These are phyloP conservation scores for Wickerhamiella cacticola DNA, from an alignment of 805 yeast genomes.

Conservation along the genomic window DNA sequence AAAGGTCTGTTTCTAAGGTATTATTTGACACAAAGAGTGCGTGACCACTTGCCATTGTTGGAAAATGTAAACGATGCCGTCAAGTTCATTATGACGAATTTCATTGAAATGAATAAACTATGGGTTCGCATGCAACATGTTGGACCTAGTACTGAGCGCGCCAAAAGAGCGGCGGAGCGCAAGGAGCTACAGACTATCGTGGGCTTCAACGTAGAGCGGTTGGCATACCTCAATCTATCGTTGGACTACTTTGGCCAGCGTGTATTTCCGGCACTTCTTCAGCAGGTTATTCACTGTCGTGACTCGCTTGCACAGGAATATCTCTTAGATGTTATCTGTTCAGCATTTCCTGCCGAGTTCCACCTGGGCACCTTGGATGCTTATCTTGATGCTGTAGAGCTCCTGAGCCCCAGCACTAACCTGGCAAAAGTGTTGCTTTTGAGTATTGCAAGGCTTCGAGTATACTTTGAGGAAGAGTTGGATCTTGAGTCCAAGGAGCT, in stretches of 20 bases:
- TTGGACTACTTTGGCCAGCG: constrained; percentile 33
- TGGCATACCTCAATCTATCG: constrained; percentile 75
- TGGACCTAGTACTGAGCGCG: constrained; percentile 77
- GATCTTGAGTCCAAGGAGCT: constrained; percentile 14
- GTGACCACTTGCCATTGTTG: constrained; percentile 42
- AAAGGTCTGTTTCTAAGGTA: constrained; percentile 84
- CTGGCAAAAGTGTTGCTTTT: constrained; percentile 54
- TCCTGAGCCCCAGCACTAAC: constrained; percentile 59
- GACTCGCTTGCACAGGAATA: constrained; percentile 90
- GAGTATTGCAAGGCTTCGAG: constrained; percentile 46
- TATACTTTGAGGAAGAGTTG: constrained; percentile 13
- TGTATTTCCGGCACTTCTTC: constrained; percentile 68
- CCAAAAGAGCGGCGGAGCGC: constrained; percentile 63
- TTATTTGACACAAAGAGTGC: constrained; percentile 73
- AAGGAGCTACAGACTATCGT: constrained; percentile 82
- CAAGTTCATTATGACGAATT: constrained; percentile 69
- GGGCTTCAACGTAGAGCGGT: constrained; percentile 81
- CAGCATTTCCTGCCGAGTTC: constrained; percentile 88
- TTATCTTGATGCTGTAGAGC: constrained; percentile 52
- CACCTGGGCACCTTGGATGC: constrained; percentile 63
- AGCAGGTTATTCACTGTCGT: constrained; percentile 84
- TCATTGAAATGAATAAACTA: constrained; percentile 92
- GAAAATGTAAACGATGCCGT: constrained; percentile 50
- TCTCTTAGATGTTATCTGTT: constrained; percentile 78
- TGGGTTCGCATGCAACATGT: constrained; percentile 97